phyloP scores from a whole-genome alignment of 2,329 filamentous ascomycete species.

The Dactylonectria estremocensis region DNA sequence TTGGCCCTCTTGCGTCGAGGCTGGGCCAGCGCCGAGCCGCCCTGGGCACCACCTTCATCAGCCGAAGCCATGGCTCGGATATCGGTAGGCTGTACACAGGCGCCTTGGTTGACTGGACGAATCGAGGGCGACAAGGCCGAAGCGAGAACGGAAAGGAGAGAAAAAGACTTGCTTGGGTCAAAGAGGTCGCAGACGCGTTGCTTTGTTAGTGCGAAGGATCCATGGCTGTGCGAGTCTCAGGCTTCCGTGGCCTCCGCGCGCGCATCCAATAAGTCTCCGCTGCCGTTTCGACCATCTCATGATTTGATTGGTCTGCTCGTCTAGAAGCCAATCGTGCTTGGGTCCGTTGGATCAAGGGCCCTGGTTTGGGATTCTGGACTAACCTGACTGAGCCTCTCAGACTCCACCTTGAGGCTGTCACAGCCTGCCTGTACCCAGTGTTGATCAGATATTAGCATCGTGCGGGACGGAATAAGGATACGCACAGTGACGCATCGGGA shows the following conservation, averaged over 20 bases:
- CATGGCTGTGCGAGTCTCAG: not conserved
- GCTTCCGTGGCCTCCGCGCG: not conserved
- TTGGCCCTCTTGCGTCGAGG: slow-evolving; percentile 36
- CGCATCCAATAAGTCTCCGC: slow-evolving; percentile 8
- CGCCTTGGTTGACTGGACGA: slow-evolving; percentile 3
- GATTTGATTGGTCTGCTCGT: slow-evolving; percentile 34
- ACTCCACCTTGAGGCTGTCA: slow-evolving; percentile 19
- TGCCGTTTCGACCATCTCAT: not conserved
- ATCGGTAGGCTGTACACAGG: not conserved
- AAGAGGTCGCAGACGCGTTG: not conserved
- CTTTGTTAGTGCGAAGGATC: not conserved
- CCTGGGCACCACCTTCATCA: not conserved
- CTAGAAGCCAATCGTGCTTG: slow-evolving; percentile 34
- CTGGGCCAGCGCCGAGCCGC: not conserved
- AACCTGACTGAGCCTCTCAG: slow-evolving; percentile 2
- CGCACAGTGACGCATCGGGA: not conserved
- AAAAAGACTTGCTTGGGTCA: not conserved
- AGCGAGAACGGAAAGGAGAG: not conserved
- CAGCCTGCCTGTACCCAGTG: not conserved
- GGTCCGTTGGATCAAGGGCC: slow-evolving; percentile 7
- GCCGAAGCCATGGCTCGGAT: slow-evolving; percentile 12
- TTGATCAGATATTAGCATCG: not conserved
- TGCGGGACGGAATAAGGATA: not conserved
- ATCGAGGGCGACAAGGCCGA: not conserved
- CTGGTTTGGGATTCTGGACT: not conserved